phyloP scores from a whole-genome alignment of 177 flowering plant species.

The Vitis hybrid region DNA sequence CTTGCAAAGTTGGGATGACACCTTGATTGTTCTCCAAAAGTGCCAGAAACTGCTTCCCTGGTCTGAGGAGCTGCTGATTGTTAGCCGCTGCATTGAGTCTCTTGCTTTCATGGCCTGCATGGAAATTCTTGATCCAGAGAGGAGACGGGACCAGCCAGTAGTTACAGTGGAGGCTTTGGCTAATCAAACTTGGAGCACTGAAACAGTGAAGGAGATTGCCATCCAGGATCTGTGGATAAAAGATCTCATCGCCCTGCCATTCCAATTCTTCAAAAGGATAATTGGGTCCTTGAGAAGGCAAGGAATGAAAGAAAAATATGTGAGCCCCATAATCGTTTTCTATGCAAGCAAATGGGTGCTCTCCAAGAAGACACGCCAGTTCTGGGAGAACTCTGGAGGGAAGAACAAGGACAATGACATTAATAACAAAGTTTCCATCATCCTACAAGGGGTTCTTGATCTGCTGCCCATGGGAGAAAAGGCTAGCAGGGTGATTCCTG shows the following conservation, averaged over 20 bases:
- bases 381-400: conserved; percentile 46
- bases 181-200: conserved; percentile 57
- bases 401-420: conserved; percentile 18
- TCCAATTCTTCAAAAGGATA: conserved; percentile 72
- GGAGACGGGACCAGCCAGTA: conserved; percentile 65
- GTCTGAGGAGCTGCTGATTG: conserved; percentile 81
- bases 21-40: conserved; percentile 80
- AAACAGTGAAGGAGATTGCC: conserved; percentile 48
- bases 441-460: conserved; percentile 66
- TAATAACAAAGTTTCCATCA: conserved; percentile 22
- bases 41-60: conserved; percentile 70
- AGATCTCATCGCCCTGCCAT: conserved; percentile 80
- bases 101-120: conserved; percentile 97
- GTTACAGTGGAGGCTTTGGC: conserved; percentile 53
- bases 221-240: conserved; percentile 75
- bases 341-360: conserved; percentile 83
- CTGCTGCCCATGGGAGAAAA: conserved; percentile 57
- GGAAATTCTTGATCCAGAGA: conserved; percentile 96
- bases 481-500: conserved; percentile 64
- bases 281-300: conserved; percentile 81
- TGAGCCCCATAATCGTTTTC: conserved; percentile 79
- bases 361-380: conserved; percentile 49
- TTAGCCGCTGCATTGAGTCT: conserved; percentile 91
- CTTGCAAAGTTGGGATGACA: conserved; percentile 87
- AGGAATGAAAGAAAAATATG: conserved; percentile 93